Evolutionary conservation across 1,284 basidiomycete genomes (phyloP).

Genomic region (Veloboletus limbatus): DNA sequence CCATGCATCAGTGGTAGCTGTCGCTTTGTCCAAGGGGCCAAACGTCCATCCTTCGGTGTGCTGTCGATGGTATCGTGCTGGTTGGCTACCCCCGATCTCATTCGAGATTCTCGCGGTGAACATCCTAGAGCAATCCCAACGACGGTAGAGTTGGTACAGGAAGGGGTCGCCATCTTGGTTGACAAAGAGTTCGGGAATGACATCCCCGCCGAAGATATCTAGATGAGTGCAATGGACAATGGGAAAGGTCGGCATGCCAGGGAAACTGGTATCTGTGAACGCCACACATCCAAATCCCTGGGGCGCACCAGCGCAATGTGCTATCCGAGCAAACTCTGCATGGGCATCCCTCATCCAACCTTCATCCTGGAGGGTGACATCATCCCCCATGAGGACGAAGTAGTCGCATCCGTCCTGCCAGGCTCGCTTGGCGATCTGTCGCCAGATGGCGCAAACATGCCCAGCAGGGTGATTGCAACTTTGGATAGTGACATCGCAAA

Average conservation of each 20-base stretch:
- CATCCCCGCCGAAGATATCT: slow-evolving; percentile 50
- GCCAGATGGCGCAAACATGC: slow-evolving; percentile 54
- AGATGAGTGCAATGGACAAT: slow-evolving; percentile 53
- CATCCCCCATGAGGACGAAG: slow-evolving; percentile 55
- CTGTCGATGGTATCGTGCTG: slow-evolving; percentile 48
- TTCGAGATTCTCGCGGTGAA: slow-evolving; percentile 43
- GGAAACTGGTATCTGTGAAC: slow-evolving; percentile 54
- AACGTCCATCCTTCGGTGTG: slow-evolving; percentile 50
- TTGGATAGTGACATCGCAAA: slow-evolving; percentile 38
- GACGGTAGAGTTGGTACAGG: slow-evolving; percentile 57
- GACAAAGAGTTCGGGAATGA: slow-evolving; percentile 52
- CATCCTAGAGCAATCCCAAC: slow-evolving; percentile 52
- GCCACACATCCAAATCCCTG: slow-evolving; percentile 56
- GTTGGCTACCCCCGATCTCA: slow-evolving; percentile 43
- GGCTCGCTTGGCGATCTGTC: slow-evolving; percentile 46
- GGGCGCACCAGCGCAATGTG: slow-evolving; percentile 33
- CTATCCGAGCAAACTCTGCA: slow-evolving; percentile 38
- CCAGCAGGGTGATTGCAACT: slow-evolving; percentile 42
- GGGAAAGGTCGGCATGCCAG: slow-evolving; percentile 62
- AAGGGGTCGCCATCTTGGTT: slow-evolving; percentile 62
- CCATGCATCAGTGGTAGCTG: slow-evolving; percentile 38
- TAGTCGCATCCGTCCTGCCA: slow-evolving; percentile 51
- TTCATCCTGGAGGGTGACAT: slow-evolving; percentile 47
- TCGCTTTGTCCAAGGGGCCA: slow-evolving; percentile 42
- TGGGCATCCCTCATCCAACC: slow-evolving; percentile 50